These are phyloP conservation scores for Penicillium cataractarum DNA, from an alignment of 495 filamentous ascomycete species.

Conservation along the genomic window DNA sequence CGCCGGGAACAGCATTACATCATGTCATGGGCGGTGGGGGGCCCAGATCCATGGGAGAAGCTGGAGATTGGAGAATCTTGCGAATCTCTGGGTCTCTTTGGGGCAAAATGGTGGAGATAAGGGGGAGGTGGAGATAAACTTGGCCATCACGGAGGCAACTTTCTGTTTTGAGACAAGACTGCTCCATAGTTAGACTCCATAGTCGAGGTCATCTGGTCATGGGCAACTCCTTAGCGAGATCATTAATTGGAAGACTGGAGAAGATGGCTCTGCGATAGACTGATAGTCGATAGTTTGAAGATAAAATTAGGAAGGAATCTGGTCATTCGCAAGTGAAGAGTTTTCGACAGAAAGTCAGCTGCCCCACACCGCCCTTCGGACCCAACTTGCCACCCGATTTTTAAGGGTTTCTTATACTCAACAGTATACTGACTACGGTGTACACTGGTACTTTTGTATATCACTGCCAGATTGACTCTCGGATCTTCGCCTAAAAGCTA, in stretches of 20 bases:
- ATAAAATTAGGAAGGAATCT: background rate
- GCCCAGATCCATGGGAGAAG: background rate
- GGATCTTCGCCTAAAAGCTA: background rate
- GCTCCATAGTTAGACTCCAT: background rate
- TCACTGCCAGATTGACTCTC: background rate
- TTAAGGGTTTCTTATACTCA: background rate
- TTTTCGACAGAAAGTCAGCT: background rate
- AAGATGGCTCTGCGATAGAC: background rate
- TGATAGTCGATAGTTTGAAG: background rate
- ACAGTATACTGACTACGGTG: background rate
- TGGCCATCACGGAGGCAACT: constrained; percentile 6
- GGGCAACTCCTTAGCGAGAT: background rate
- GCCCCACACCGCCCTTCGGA: background rate
- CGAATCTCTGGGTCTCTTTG: background rate
- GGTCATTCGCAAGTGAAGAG: constrained; percentile 1
- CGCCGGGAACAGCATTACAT: constrained; percentile 13
- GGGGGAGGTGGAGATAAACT: constrained; percentile 6
- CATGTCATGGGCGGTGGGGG: constrained; percentile 8
- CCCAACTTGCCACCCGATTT: background rate
- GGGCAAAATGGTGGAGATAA: constrained; percentile 5
- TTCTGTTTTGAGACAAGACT: background rate
- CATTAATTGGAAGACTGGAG: background rate
- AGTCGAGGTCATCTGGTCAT: background rate
- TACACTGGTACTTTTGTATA: too few relatives aligned
- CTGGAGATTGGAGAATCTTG: background rate